Evolutionary conservation across 805 yeast species (phyloP).

Genomic region (Millerago galiae): DNA sequence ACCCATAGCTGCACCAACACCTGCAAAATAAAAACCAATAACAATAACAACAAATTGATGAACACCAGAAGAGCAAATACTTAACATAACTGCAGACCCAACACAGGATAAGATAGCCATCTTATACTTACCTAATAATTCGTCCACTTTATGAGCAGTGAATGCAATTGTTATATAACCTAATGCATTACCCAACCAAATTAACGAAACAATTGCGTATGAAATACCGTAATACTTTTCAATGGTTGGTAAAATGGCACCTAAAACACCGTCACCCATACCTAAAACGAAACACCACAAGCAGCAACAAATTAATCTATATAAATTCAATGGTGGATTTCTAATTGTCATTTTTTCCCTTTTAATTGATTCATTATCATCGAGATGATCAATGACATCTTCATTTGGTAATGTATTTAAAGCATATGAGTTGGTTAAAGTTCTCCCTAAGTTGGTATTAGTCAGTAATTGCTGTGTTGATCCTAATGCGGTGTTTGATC

Average conservation of each 20-base stretch:
- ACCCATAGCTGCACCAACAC: constrained; percentile 46
- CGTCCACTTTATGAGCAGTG: constrained; percentile 39
- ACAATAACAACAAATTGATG: constrained; percentile 39
- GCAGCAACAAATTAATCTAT: constrained; percentile 36
- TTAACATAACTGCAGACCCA: constrained; percentile 34
- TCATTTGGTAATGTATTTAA: not conserved
- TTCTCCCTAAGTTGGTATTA: not conserved
- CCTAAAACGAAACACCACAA: constrained; percentile 39
- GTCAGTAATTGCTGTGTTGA: constrained; percentile 6
- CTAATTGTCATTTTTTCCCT: constrained; percentile 29
- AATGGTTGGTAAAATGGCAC: constrained; percentile 51
- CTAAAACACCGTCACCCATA: constrained; percentile 51
- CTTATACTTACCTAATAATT: constrained; percentile 32
- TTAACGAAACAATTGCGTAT: constrained; percentile 48
- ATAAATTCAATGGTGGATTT: constrained; percentile 37
- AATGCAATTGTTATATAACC: constrained; percentile 48
- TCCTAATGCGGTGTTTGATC: constrained; percentile 9
- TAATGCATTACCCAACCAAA: constrained; percentile 53
- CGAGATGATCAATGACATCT: not conserved
- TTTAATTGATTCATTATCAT: not conserved
- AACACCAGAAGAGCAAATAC: constrained; percentile 42
- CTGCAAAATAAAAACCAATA: constrained; percentile 50
- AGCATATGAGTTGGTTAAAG: not conserved
- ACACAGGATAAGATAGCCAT: constrained; percentile 34
- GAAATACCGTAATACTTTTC: constrained; percentile 41